Percentiles rank a stretch among this genome's conserved stretches.
Evolutionary conservation across 1,284 basidiomycete genomes (phyloP).

Genomic region (Mycena citricolor): DNA sequence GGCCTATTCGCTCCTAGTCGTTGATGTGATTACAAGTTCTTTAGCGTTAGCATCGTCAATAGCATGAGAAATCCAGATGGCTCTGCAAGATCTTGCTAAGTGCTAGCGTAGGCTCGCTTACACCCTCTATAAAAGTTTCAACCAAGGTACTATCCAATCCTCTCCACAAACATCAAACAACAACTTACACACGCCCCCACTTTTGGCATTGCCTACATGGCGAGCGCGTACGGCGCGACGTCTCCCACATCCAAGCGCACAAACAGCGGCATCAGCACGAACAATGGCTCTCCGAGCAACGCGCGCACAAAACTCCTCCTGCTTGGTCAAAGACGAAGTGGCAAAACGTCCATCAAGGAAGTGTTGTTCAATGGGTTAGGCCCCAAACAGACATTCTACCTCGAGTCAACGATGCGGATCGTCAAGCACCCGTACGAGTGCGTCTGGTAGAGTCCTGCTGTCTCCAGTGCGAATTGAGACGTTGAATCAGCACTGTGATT

Average conservation of each 20-base stretch:
- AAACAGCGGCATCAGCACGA: conserved; percentile 2
- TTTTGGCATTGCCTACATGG: conserved; percentile 10
- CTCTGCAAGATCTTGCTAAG: no score
- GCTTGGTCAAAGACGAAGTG: conserved; percentile 82
- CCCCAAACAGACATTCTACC: conserved; percentile 88
- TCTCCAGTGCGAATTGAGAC: not conserved
- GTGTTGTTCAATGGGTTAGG: conserved; percentile 87
- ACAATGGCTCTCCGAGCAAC: conserved; percentile 11
- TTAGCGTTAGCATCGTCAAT: no score
- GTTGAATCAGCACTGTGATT: conserved; percentile 74
- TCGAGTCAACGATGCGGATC: conserved; percentile 83
- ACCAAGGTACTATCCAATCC: no score
- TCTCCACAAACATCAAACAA: no score
- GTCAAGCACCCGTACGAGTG: conserved; percentile 81
- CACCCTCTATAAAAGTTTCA: no score
- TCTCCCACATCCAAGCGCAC: conserved; percentile 8
- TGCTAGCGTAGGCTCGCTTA: no score
- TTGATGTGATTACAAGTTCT: no score
- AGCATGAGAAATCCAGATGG: no score
- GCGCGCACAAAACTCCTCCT: conserved; percentile 72
- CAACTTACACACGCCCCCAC: no score
- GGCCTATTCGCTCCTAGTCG: no score
- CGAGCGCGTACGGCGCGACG: conserved; percentile 12
- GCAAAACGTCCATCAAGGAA: conserved; percentile 91
- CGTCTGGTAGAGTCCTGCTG: conserved; percentile 33